Percentiles rank a stretch among this genome's conserved stretches.
Conservation (phyloP, 768 basidiomycete species). For the Boletus subcaerulescens region DNA sequence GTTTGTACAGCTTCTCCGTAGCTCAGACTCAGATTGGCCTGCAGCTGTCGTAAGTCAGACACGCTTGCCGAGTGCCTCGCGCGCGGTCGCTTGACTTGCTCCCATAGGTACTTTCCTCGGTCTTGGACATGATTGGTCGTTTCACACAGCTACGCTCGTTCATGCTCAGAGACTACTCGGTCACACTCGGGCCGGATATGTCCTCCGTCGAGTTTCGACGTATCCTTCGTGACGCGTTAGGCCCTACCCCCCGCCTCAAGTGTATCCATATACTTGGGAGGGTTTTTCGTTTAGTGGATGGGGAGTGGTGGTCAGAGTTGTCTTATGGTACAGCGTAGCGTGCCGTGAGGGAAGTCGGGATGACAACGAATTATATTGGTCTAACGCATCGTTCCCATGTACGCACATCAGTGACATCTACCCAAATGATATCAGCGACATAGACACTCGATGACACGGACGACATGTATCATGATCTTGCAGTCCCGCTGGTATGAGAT, state of each 20-base stretch:
- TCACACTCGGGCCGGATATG: too few species aligned
- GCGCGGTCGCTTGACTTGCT: neutral
- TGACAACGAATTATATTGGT: too few species aligned
- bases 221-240: conserved; percentile 1
- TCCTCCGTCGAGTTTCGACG: neutral
- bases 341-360: too few species aligned
- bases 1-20: neutral
- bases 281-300: conserved; percentile 1
- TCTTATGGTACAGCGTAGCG: neutral
- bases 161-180: neutral
- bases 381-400: too few species aligned
- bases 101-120: neutral
- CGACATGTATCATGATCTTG: too few species aligned
- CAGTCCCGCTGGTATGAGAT: too few species aligned
- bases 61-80: neutral
- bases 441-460: too few species aligned
- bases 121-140: neutral
- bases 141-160: neutral
- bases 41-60: neutral
- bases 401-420: too few species aligned
- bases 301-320: neutral
- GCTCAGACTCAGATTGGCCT: too few species aligned
- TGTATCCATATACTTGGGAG: neutral
- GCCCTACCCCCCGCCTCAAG: neutral
- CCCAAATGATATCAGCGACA: too few species aligned